Evolutionary conservation across 306 rosid species (phyloP).

Genomic region (Cyclanthera cordifolia): DNA sequence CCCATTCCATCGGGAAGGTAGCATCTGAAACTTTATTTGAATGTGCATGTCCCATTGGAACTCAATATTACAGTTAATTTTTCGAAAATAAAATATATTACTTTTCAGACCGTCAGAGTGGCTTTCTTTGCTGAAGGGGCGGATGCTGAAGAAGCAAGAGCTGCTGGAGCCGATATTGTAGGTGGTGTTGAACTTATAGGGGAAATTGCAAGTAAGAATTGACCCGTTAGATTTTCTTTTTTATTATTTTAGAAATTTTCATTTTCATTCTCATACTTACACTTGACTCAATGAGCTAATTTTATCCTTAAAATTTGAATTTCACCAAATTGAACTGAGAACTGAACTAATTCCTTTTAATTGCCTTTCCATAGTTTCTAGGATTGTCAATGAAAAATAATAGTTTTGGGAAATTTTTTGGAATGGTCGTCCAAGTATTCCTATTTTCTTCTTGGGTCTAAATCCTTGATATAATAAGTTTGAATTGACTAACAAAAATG

Average conservation of each 20-base stretch:
- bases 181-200: slow-evolving; percentile 91
- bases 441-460: not conserved
- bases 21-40: slow-evolving; percentile 5
- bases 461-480: not conserved
- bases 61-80: slow-evolving; percentile 18
- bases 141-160: slow-evolving; percentile 96
- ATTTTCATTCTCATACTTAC: not conserved
- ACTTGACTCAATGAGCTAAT: not conserved
- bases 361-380: not conserved
- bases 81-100: slow-evolving; percentile 23
- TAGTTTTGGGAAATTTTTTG: not conserved
- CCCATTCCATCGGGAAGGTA: slow-evolving; percentile 95
- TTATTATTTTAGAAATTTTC: not conserved
- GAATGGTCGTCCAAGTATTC: not conserved
- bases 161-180: slow-evolving; percentile 94
- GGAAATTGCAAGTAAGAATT: slow-evolving; percentile 78
- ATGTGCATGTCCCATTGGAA: slow-evolving; percentile 8
- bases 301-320: not conserved
- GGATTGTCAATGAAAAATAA: not conserved
- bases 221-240: slow-evolving; percentile 9
- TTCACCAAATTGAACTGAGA: not conserved
- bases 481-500: not conserved
- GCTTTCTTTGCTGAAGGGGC: slow-evolving; percentile 98
- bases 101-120: slow-evolving; percentile 71
- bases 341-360: not conserved